Base-by-base conservation (phyloP, 2,329 filamentous ascomycete species). In the Phoma sp. region DNA sequence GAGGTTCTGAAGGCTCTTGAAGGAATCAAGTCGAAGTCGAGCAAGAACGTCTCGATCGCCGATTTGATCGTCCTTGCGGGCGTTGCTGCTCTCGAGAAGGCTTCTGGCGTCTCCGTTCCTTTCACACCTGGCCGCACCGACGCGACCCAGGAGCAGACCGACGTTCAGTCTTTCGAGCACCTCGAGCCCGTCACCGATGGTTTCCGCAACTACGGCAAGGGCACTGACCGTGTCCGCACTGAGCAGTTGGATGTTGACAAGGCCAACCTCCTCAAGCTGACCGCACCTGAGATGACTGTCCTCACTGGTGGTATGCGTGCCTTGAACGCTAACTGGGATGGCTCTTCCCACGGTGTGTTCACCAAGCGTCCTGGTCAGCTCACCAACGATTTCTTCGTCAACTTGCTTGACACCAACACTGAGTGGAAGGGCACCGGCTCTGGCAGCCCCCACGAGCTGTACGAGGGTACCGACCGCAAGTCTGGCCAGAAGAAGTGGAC, bases 301-400 rank as follows among this genome's bases (percentile, higher is more conserved):
- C 80, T 92, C 0, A 74, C 91, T 22, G 89, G 89, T 61, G 89
- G 89, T 72, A 79, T 93, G 48, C 89, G 89, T 62, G 83, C 80
- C 1, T 78, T 93, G 47, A 84, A 85, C 69, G 78, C 83, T 71
- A 93, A 92, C 80, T 90, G 80, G 59, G 88, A 92, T 64, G 86
- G 86, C 37, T 90, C 88, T 0, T 70, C 78, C 23, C 75, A 84
- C 53, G 89, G 89, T 55, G 82, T 92, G 53, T 80, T 92, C 68
- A 93, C 89, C 52, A 80, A 81, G 63, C 80, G 79, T 7, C 86
- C 88, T 1, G 89, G 89, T 37, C 75, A 84, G 63, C 80, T 93
- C 65, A 89, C 86, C 68, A 91, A 89, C 75, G 89, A 92, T 77
- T 93, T 91, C 82, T 93, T 93, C 69, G 83, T 90, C 75, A 91